Base-by-base conservation (phyloP, 371 early-diverging fungal species). In the Rhizomucor pusillus region DNA sequence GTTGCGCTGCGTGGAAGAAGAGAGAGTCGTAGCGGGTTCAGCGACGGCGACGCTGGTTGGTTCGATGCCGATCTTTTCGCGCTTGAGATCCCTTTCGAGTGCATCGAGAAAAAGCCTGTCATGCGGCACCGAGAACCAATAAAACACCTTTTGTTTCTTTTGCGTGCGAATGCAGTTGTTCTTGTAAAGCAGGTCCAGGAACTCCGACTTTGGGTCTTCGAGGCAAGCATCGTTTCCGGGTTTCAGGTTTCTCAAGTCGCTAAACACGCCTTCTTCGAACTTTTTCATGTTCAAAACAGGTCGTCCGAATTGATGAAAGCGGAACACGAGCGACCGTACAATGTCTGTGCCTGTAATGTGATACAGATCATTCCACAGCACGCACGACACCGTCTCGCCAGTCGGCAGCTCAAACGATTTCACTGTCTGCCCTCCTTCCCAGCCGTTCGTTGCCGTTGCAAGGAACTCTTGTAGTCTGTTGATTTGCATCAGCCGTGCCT, bases 71-170 rank as follows among this genome's bases (percentile, higher is more conserved):
- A 86, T 80, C 22, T 89, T 85, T 71, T 98, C 99, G 43, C 99
- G 84, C 75, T 97, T 94, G 34, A 99, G 71, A 69, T 99, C 99
- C 45, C 99, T 86, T 71, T 99, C 99, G 44, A 99, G 78, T 10
- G 99, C 99, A 73, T 99, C 99, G 60, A 94, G 81, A 68, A 96
- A 96, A 39, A 98, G 78, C 24, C 92, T 78, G 69, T 99, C 99
- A 72, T 98, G 98, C 7, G 94, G 96, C 2, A 99, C 99, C 19
- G 93, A 90, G 72, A 91, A 92, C 99, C 99, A 99, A 68, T 89
- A 97, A 73, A 99, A 99, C 14, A 99, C 99, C 66, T 99, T 99
- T 75, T 95, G 97, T 75, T 99, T 99, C 86, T 99, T 99, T 75
- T 99, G 99, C 6, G 99, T 99, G 33, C 99, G 83, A 48, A 99